Evolutionary conservation across 2,329 filamentous ascomycete species (phyloP).

Genomic region (Chaetomiaceae sp.): DNA sequence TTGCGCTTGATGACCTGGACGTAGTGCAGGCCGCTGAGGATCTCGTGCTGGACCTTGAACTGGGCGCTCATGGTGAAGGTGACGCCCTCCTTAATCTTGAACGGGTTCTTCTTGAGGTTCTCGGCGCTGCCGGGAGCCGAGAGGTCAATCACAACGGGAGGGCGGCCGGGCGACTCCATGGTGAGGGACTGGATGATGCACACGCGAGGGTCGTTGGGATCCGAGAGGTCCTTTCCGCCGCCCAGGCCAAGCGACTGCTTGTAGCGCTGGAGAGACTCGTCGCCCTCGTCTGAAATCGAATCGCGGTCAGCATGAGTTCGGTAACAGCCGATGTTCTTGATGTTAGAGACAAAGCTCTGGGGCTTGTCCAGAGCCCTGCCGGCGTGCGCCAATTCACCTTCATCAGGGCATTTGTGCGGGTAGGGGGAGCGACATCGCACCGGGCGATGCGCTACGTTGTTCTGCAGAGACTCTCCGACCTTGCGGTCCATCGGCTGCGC

Average conservation of each 20-base stretch:
- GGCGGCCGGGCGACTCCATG: slow-evolving; percentile 76
- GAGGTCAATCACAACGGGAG: slow-evolving; percentile 85
- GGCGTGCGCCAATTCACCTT: slow-evolving; percentile 11
- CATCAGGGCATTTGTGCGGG: slow-evolving; percentile 3
- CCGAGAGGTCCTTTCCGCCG: slow-evolving; percentile 65
- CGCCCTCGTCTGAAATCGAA: slow-evolving; percentile 53
- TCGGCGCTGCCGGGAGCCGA: slow-evolving; percentile 66
- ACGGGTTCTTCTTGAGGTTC: slow-evolving; percentile 83
- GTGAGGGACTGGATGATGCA: slow-evolving; percentile 91
- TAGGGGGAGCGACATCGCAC: slow-evolving; percentile 17
- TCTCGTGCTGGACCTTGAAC: slow-evolving; percentile 96
- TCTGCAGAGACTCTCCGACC: background rate
- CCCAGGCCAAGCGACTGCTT: slow-evolving; percentile 91
- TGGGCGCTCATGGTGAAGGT: slow-evolving; percentile 90
- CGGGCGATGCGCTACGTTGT: background rate
- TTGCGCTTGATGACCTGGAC: slow-evolving; percentile 90
- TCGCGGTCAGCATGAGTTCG: slow-evolving; percentile 11
- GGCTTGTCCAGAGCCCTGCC: background rate
- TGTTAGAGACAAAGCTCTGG: slow-evolving; percentile 10
- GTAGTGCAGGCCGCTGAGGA: slow-evolving; percentile 92
- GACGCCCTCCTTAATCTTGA: slow-evolving; percentile 94
- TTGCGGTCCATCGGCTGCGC: background rate
- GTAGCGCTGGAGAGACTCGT: slow-evolving; percentile 95
- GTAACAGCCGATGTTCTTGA: background rate
- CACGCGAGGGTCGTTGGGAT: slow-evolving; percentile 77